phyloP scores from a whole-genome alignment of 208 protist genomes.

The Trypanosoma vivax region DNA sequence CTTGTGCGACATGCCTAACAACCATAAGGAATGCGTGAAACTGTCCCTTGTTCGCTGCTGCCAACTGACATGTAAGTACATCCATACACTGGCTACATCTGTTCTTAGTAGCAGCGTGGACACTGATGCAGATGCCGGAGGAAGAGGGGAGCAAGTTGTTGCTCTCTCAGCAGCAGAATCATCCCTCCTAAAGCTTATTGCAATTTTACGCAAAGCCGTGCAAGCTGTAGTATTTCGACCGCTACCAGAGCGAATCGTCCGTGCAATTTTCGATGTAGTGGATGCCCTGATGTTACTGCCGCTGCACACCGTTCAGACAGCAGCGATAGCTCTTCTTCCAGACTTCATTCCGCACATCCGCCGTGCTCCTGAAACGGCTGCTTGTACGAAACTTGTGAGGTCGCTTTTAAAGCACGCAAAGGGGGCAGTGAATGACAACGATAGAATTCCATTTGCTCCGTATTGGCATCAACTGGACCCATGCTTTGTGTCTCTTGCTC shows the following conservation, averaged over 20 bases:
- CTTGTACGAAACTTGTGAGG: conserved; percentile 42
- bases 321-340: conserved; percentile 71
- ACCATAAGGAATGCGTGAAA: conserved; percentile 19
- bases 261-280: conserved; percentile 75
- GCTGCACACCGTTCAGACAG: conserved; percentile 75
- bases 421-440: conserved; percentile 10
- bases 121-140: conserved; percentile 21
- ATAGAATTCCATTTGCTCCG: conserved; percentile 57
- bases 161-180: conserved; percentile 61
- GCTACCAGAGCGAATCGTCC: conserved; percentile 27
- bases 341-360: conserved; percentile 74
- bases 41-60: conserved; percentile 56
- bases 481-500: conserved; percentile 65
- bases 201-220: conserved; percentile 68
- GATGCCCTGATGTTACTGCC: conserved; percentile 79
- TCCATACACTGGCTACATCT: conserved; percentile 63
- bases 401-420: conserved; percentile 75
- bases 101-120: conserved; percentile 56
- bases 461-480: conserved; percentile 77
- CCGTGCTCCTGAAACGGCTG: conserved; percentile 33
- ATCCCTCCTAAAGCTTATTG: conserved; percentile 70
- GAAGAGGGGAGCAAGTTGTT: conserved; percentile 46
- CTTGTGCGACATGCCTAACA: conserved; percentile 51
- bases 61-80: conserved; percentile 58
- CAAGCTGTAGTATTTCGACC: conserved; percentile 11